A percentile compares a stretch with the other conserved stretches of the same genome.
Evolutionary conservation across 352 stramenopile genomes (phyloP).

Genomic region (Thalassiosira hispida): DNA sequence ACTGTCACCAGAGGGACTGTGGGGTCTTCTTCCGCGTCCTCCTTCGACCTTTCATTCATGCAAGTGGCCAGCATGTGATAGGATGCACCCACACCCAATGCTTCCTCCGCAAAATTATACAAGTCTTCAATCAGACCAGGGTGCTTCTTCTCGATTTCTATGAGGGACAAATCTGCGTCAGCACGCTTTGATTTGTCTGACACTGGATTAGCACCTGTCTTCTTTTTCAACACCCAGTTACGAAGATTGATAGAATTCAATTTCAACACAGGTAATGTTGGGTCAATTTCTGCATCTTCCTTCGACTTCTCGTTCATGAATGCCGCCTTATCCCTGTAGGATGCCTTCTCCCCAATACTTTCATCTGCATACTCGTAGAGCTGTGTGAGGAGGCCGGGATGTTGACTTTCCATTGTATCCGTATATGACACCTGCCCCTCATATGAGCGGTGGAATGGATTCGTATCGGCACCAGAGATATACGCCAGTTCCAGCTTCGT

Average conservation of each 20-base stretch:
- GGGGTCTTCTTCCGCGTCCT: neutral
- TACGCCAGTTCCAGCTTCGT: neutral
- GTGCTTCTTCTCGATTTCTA: conserved; percentile 3
- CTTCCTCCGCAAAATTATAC: conserved; percentile 14
- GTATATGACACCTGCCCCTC: neutral
- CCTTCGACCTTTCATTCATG: conserved; percentile 19
- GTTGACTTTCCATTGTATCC: neutral
- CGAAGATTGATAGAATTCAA: neutral
- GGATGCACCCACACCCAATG: neutral
- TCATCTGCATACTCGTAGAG: neutral
- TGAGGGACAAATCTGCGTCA: neutral
- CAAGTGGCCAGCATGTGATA: conserved; percentile 11
- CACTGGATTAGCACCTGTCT: neutral
- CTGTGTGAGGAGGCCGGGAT: neutral
- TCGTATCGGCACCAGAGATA: neutral
- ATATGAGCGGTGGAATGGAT: neutral
- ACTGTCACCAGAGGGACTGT: conserved; percentile 1
- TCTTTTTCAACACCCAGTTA: neutral
- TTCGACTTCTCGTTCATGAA: conserved; percentile 7
- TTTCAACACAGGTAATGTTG: neutral
- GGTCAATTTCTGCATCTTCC: neutral
- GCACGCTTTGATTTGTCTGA: neutral
- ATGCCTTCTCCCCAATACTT: neutral
- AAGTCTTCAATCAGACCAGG: conserved; percentile 7
- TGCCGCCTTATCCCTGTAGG: neutral